phyloP scores from a whole-genome alignment of 108 stramenopile species.

The Discostella stelligeroides region DNA sequence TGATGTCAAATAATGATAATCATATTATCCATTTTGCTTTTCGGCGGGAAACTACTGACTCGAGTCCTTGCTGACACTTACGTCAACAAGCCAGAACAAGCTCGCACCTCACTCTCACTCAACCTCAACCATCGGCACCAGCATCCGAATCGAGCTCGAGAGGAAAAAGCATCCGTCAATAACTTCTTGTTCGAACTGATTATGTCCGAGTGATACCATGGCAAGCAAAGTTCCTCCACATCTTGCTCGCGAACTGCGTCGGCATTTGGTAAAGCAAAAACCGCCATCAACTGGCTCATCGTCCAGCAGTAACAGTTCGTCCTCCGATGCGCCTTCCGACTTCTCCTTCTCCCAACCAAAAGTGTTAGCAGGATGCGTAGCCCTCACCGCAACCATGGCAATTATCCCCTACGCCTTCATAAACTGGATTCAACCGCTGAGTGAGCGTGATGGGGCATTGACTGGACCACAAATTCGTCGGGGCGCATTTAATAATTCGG shows the following conservation, averaged over 20 bases:
- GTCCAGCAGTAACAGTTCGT: background rate
- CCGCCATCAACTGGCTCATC: constrained; percentile 12
- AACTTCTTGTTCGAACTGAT: no score
- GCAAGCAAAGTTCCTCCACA: constrained; percentile 71
- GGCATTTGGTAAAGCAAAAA: constrained; percentile 55
- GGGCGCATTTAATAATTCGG: constrained; percentile 75
- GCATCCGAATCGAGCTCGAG: no score
- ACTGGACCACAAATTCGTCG: constrained; percentile 65
- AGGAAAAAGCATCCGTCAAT: no score
- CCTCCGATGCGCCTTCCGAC: constrained; percentile 9
- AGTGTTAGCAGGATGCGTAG: constrained; percentile 46
- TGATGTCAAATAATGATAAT: no score
- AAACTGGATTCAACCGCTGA: constrained; percentile 33
- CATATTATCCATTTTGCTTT: no score
- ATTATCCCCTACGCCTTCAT: constrained; percentile 43
- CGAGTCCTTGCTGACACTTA: no score
- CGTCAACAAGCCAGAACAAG: no score
- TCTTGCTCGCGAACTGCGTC: constrained; percentile 65
- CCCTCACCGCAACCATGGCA: constrained; percentile 41
- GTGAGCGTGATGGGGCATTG: constrained; percentile 58
- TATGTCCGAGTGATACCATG: constrained; percentile 18
- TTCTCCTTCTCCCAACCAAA: constrained; percentile 21
- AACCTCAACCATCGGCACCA: no score
- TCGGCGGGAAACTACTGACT: no score
- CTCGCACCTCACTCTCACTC: no score